Percentiles rank a stretch among this genome's conserved stretches.
Conservation (phyloP, 441 rosid species). For the Euphorbia celastroides region DNA sequence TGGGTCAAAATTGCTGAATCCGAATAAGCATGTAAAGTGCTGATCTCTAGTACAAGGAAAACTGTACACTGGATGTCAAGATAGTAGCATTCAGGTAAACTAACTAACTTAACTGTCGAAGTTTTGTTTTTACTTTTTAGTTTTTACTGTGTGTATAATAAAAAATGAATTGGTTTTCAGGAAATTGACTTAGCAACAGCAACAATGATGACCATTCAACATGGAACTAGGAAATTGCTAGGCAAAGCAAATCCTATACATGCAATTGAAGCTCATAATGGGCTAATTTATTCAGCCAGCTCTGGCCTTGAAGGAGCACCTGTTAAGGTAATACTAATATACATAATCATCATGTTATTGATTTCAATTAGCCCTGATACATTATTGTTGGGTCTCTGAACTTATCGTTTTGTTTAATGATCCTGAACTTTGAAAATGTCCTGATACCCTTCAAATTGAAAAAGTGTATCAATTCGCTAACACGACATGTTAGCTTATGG, state of each 20-base stretch:
- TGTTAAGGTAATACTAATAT: conserved; percentile 55
- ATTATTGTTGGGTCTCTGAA: no score
- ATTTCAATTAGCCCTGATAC: no score
- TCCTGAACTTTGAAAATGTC: no score
- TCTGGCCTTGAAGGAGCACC: conserved; percentile 48
- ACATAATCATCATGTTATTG: no score
- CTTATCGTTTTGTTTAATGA: no score
- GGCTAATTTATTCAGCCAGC: conserved; percentile 54
- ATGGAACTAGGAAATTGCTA: conserved; percentile 51
- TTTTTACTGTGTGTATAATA: no score
- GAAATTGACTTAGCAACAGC: conserved; percentile 74
- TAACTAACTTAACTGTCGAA: neutral
- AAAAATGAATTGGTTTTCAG: conserved; percentile 30
- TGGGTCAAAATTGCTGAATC: conserved; percentile 45
- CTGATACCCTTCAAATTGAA: no score
- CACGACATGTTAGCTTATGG: no score
- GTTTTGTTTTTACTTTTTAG: neutral
- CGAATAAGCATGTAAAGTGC: conserved; percentile 46
- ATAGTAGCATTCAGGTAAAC: conserved; percentile 61
- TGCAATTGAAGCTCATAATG: conserved; percentile 45
- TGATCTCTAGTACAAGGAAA: conserved; percentile 54
- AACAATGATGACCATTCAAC: conserved; percentile 48
- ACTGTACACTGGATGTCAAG: conserved; percentile 68
- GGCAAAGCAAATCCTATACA: conserved; percentile 52
- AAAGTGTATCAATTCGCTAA: no score